Evolutionary conservation across 805 yeast genomes (phyloP), one percentile per base, ranked within the genome.

Genomic region (Saccharomycopsis lassenensis): DNA sequence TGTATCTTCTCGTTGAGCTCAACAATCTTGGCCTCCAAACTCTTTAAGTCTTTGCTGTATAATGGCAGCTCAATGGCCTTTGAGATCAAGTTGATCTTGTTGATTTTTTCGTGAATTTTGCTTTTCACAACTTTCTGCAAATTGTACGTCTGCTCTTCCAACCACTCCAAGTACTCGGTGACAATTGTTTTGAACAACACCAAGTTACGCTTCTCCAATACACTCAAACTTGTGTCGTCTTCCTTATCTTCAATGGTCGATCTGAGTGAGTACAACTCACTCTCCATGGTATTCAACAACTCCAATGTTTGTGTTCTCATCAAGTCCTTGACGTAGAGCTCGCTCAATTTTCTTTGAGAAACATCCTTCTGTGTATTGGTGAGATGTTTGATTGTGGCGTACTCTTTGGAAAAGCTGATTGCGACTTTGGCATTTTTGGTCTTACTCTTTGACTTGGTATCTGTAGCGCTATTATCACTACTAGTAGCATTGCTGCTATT

Each of bases 1-100:
- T 57, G 36, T 0, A 56, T 49, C 1, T 53, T 41, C 35, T 53
- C 58, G 12, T 46, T 40, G 34, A 48, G 51, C 37, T 55, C 59
- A 15, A 55, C 40, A 3, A 54, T 48, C 35, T 59, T 44, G 32
- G 19, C 33, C 15, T 26, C 18, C n/a, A n/a, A n/a, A 10, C 12
- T 27, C 15, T 20, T 25, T 8, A 41, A 24, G 25, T 56, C 50
- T 24, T 54, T 12, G 4, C 23, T 29, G 3, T 18, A 30, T 16
- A 44, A 24, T 16, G 47, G 46, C 4, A 32, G 22, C 5, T 26
- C 15, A 12, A 43, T 32, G 17, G 31, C 40, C 3, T 11, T 25
- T 5, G 33, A 22, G 20, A 43, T 31, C 4, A 32, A 29, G 11
- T 37, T 43, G 15, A 43, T 26, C 10, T 34, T 37, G 5, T 40